Evolutionary conservation across 2,329 filamentous ascomycete species (phyloP), one percentile per base, ranked within the genome.

Genomic region (Hypoxylon rubiginosum): DNA sequence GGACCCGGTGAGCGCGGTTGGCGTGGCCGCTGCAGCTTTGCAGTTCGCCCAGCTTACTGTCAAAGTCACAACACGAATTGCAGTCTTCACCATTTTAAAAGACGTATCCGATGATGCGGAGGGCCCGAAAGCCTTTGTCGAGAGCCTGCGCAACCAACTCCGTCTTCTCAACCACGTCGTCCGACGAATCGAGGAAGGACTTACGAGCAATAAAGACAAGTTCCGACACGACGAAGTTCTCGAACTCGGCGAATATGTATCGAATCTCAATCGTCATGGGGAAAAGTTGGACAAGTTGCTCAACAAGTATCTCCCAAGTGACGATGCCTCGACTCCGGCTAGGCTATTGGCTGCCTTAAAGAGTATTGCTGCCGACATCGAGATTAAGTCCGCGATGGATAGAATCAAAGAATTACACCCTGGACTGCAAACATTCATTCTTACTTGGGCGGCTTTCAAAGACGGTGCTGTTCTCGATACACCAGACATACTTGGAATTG

Each of bases 131-230:
- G 34, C 56, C 9, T 64, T 59, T 13, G 28, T 64, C 13, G 56
- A 64, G 21, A 48, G 43, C 34, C 36, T 64, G 15, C 56, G 56
- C 34, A 64, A 26, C n/a, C 62, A 64, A 36, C 62, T 64, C n/a
- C 34, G 50, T 26, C 62, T 64, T 39, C 50, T 64, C 34, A 45
- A 52, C 36, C 55, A 24, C 36, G 52, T 56, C 24, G 28, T 46
- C n/a, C 56, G 51, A 32, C 50, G 51, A 17, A 64, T 64, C 45
- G 26, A 64, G 8, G 51, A 52, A 39, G 56, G 62, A 11, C 45
- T 64, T n/a, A 13, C 15, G 9, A 34, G 15, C 24, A 39, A 41
- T 19, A n/a, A 30, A 34, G 51, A 64, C 26, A 30, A 13, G 8
- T 56, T 64, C 2, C 45, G n/a, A 24, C 34, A 51, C 11, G 30